Conservation (phyloP, 2,329 filamentous ascomycete species). For the Colletotrichum truncatum region DNA sequence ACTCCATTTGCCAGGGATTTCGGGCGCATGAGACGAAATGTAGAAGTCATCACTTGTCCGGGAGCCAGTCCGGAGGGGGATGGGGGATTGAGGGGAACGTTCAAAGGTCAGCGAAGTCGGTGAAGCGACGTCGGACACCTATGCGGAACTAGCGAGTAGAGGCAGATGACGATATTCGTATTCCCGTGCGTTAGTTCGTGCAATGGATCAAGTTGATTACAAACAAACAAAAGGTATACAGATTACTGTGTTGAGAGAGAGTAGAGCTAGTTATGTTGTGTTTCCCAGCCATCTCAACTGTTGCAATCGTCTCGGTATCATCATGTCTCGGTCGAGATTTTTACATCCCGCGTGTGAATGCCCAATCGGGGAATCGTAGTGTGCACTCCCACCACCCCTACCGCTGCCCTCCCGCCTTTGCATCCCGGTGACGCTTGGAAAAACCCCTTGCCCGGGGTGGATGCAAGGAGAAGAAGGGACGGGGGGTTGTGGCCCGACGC, state of each 20-base stretch:
- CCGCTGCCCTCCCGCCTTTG: too few relatives aligned
- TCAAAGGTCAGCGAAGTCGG: constrained; percentile 12
- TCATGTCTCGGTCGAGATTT: neutral
- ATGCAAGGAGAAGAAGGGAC: too few relatives aligned
- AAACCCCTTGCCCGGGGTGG: neutral
- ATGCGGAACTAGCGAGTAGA: constrained; percentile 6
- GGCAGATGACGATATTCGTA: neutral
- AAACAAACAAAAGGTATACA: too few relatives aligned
- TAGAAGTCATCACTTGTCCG: too few relatives aligned
- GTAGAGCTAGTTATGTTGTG: neutral
- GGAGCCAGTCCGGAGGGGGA: too few relatives aligned
- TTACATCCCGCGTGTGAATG: too few relatives aligned
- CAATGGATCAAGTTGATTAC: neutral
- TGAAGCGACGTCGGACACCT: constrained; percentile 2
- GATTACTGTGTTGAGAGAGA: neutral
- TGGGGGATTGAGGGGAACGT: neutral
- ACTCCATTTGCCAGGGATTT: neutral
- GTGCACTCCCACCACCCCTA: too few relatives aligned
- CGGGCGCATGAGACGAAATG: neutral
- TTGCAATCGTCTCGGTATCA: neutral
- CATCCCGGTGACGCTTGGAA: too few relatives aligned
- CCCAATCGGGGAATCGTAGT: too few relatives aligned
- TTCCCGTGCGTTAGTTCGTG: neutral
- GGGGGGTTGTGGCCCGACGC: too few relatives aligned
- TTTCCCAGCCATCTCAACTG: neutral